Conservation (phyloP, 2,329 filamentous ascomycete genomes). For the Hysterium pulicare region DNA sequence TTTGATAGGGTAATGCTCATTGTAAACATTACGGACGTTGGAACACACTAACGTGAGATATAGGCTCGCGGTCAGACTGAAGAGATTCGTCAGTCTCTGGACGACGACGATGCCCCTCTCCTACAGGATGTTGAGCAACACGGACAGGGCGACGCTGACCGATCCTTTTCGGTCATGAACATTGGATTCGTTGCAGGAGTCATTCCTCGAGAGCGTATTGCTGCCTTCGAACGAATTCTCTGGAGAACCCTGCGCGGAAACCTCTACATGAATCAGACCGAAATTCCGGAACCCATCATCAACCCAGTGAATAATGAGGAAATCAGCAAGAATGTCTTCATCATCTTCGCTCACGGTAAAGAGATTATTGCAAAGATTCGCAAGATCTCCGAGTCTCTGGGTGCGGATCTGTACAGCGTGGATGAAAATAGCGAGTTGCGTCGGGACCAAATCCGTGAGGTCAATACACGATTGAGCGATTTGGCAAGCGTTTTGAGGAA, state of each 20-base stretch:
- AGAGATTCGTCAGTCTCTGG: slow-evolving; percentile 85
- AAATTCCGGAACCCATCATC: slow-evolving; percentile 90
- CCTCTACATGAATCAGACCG: slow-evolving; percentile 99
- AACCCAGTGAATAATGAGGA: slow-evolving; percentile 91
- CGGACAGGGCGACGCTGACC: slow-evolving; percentile 63
- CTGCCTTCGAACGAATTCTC: slow-evolving; percentile 92
- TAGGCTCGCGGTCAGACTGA: slow-evolving; percentile 90
- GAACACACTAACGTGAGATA: slow-evolving; percentile 2
- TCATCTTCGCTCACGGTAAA: slow-evolving; percentile 98
- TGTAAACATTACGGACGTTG: not conserved
- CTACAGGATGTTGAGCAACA: slow-evolving; percentile 91
- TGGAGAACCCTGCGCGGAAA: slow-evolving; percentile 97
- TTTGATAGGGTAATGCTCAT: slow-evolving; percentile 67
- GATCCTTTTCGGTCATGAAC: slow-evolving; percentile 95
- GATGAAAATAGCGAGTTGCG: slow-evolving; percentile 96
- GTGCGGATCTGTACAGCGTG: slow-evolving; percentile 92
- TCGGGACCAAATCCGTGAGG: slow-evolving; percentile 93
- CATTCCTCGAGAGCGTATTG: slow-evolving; percentile 87
- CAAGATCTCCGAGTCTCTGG: slow-evolving; percentile 97
- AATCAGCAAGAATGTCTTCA: slow-evolving; percentile 95
- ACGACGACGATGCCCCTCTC: slow-evolving; percentile 87
- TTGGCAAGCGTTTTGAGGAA: slow-evolving; percentile 89
- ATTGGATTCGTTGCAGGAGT: slow-evolving; percentile 98
- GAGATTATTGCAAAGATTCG: slow-evolving; percentile 98
- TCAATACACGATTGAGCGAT: slow-evolving; percentile 89